phyloP scores from a whole-genome alignment of 768 basidiomycete genomes.

The Mycena venus region DNA sequence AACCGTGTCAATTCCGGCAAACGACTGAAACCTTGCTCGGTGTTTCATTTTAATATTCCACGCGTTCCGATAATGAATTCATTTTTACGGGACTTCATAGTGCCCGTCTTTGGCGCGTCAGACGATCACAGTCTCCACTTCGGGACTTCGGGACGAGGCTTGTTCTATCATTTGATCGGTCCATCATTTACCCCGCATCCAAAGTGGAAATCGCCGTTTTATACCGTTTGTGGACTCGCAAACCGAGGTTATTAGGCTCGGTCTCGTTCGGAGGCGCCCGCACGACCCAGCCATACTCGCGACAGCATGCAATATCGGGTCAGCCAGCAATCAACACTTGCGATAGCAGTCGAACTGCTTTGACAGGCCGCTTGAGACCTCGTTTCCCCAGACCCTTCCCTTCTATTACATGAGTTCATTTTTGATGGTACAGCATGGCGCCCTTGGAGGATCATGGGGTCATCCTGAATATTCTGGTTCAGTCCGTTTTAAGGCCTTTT shows the following conservation, averaged over 20 bases:
- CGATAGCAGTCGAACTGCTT: neutral
- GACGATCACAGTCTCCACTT: neutral
- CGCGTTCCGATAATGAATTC: neutral
- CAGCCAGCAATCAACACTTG: neutral
- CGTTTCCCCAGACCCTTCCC: neutral
- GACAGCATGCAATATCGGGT: neutral
- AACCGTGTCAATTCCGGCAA: neutral
- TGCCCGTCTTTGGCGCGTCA: neutral
- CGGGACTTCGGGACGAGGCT: neutral
- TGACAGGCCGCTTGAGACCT: neutral
- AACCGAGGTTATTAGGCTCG: neutral
- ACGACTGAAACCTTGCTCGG: neutral
- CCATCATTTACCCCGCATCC: conserved; percentile 17
- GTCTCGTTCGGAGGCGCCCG: neutral
- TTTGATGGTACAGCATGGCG: neutral
- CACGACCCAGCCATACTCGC: neutral
- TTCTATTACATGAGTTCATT: neutral
- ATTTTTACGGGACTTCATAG: neutral
- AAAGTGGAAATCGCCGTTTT: conserved; percentile 7
- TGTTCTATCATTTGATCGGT: neutral
- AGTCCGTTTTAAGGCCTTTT: neutral
- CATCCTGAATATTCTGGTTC: neutral
- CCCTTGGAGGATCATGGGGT: conserved; percentile 3
- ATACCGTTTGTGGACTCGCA: neutral
- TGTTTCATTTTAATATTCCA: neutral